Evolutionary conservation across 78 protist species (phyloP).

Genomic region (Trichosphaerium sp.): DNA sequence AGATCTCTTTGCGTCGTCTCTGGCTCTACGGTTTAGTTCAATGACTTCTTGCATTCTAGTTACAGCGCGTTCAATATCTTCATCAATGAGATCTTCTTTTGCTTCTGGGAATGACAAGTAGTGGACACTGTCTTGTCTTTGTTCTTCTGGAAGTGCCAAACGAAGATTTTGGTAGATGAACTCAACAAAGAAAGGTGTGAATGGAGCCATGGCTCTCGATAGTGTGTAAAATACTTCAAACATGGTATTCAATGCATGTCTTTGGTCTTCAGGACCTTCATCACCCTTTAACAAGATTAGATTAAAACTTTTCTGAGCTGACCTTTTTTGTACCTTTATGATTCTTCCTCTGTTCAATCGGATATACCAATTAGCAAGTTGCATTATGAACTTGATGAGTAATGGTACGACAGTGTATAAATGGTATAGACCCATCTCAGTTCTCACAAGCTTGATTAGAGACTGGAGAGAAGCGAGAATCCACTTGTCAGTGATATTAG

Average conservation of each 20-base stretch:
- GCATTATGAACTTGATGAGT: conserved; percentile 70
- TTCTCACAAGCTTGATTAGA: conserved; percentile 60
- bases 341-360: conserved; percentile 75
- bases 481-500: conserved; percentile 94
- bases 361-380: conserved; percentile 96
- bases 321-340: conserved; percentile 23
- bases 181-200: conserved; percentile 98
- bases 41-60: conserved; percentile 78
- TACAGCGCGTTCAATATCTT: conserved; percentile 45
- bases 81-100: conserved; percentile 30
- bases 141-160: conserved; percentile 31
- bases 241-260: conserved; percentile 52
- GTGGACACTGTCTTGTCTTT: conserved; percentile 70
- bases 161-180: conserved; percentile 77
- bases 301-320: conserved; percentile 11
- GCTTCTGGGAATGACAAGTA: conserved; percentile 60
- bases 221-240: conserved; percentile 70
- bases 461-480: conserved; percentile 63
- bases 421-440: conserved; percentile 94
- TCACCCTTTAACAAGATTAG: conserved; percentile 48
- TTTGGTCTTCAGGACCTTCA: conserved; percentile 40
- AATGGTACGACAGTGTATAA: conserved; percentile 97
- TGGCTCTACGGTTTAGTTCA: conserved; percentile 55
- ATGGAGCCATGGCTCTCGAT: conserved; percentile 87
- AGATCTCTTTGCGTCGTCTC: conserved; percentile 70